A percentile compares a stretch with the other conserved stretches of the same genome.
phyloP scores from a whole-genome alignment of 257 asterid species.

The Ligustrum vulgare region DNA sequence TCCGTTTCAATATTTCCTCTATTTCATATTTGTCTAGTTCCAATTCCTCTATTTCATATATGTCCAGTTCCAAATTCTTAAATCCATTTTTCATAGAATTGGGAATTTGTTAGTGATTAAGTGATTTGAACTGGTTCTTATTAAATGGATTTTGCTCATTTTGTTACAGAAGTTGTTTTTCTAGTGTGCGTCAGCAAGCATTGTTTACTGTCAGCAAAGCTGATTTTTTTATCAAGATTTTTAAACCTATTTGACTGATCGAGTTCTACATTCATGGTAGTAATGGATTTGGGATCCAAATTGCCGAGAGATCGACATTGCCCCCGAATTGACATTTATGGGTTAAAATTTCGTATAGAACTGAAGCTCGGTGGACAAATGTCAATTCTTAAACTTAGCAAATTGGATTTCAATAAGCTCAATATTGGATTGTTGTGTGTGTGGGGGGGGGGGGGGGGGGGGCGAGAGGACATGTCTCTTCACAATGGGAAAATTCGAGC shows the following conservation, averaged over 20 bases:
- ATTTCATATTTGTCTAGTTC: no score
- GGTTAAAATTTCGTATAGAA: conserved; percentile 49
- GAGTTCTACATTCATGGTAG: conserved; percentile 2
- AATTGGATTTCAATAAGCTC: conserved; percentile 55
- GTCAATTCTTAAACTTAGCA: conserved; percentile 41
- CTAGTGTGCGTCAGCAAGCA: neutral
- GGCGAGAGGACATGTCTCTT: conserved; percentile 48
- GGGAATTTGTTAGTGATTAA: conserved; percentile 8
- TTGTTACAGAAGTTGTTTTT: neutral
- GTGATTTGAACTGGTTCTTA: conserved; percentile 21
- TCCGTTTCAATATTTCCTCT: neutral
- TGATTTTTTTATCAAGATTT: conserved; percentile 21
- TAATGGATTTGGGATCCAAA: conserved; percentile 35
- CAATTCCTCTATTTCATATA: no score
- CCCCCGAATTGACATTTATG: conserved; percentile 47
- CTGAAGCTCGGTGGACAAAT: conserved; percentile 54
- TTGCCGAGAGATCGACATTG: conserved; percentile 54
- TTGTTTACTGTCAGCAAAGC: neutral
- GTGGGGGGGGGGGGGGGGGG: no score
- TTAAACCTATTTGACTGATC: conserved; percentile 5
- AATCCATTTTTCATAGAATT: conserved; percentile 1
- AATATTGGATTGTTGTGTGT: conserved; percentile 48
- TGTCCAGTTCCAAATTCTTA: no score
- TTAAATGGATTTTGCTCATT: conserved; percentile 28
- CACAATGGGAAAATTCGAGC: conserved; percentile 60